Percentiles rank a stretch among this genome's conserved stretches.
phyloP scores from a whole-genome alignment of 805 yeast genomes.

The Lipomyces sp. region DNA sequence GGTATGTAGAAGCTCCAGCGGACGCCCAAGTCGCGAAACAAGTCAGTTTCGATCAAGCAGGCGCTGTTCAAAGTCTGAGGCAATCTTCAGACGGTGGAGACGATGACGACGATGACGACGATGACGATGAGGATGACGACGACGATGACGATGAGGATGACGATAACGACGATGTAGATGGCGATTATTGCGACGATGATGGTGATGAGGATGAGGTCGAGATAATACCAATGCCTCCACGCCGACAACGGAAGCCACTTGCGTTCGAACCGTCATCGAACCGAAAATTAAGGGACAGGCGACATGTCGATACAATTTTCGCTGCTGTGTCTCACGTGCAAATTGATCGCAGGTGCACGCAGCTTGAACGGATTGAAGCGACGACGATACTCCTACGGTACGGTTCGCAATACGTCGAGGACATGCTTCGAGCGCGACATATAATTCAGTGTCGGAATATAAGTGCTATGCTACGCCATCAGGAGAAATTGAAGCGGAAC shows the following conservation, averaged over 20 bases:
- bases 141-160: not conserved
- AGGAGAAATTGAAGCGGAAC: not conserved
- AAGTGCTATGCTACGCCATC: not conserved
- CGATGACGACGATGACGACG: not conserved
- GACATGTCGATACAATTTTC: not conserved
- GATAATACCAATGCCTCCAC: not conserved
- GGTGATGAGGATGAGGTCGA: not conserved
- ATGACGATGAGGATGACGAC: not conserved
- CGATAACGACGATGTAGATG: not conserved
- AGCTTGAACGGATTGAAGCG: not conserved
- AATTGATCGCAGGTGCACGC: not conserved
- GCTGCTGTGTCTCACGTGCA: not conserved
- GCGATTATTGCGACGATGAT: not conserved
- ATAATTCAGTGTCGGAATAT: constrained; percentile 1
- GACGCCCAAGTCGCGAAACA: not conserved
- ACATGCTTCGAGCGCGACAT: not conserved
- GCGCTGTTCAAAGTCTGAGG: not conserved
- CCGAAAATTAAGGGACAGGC: not conserved
- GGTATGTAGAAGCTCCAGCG: not conserved
- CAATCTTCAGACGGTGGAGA: not conserved
- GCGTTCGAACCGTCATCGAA: not conserved
- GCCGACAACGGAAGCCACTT: not conserved
- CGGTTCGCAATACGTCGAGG: not conserved
- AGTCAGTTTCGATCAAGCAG: not conserved
- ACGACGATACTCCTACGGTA: not conserved